These are phyloP conservation scores for Hypoxylon perforatum DNA, from an alignment of 495 filamentous ascomycete genomes.

Conservation along the genomic window DNA sequence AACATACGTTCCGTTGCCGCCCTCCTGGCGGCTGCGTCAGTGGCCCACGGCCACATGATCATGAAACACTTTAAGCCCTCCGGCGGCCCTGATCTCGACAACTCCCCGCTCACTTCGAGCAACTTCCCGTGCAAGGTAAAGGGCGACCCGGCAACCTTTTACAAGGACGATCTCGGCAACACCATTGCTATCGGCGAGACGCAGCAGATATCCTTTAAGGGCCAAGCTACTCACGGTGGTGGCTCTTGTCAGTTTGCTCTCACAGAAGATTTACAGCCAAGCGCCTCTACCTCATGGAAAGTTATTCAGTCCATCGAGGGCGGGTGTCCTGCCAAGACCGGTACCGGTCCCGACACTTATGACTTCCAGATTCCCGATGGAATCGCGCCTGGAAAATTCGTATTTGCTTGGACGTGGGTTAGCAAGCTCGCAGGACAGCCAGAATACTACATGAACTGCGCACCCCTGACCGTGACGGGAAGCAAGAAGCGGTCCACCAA, in stretches of 20 bases:
- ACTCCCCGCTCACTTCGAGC: slow-evolving; percentile 70
- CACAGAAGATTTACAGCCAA: slow-evolving; percentile 75
- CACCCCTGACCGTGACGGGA: slow-evolving; percentile 37
- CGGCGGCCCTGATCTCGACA: slow-evolving; percentile 54
- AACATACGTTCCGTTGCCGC: slow-evolving; percentile 4
- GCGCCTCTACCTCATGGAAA: slow-evolving; percentile 69
- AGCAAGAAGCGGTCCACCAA: slow-evolving; percentile 24
- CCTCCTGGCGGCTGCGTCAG: slow-evolving; percentile 51
- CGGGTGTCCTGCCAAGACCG: slow-evolving; percentile 73
- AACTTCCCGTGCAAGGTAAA: slow-evolving; percentile 84
- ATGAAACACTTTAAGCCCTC: slow-evolving; percentile 78
- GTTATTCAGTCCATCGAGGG: slow-evolving; percentile 86
- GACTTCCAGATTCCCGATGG: slow-evolving; percentile 67
- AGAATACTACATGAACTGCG: slow-evolving; percentile 66
- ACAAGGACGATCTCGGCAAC: slow-evolving; percentile 57
- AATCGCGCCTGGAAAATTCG: slow-evolving; percentile 67
- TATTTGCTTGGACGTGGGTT: slow-evolving; percentile 74
- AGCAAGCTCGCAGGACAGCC: slow-evolving; percentile 36
- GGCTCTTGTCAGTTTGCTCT: slow-evolving; percentile 88
- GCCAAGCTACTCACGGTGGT: slow-evolving; percentile 79
- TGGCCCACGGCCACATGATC: slow-evolving; percentile 74
- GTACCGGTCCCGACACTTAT: slow-evolving; percentile 58
- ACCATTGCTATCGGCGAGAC: slow-evolving; percentile 63
- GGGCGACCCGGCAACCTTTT: slow-evolving; percentile 50
- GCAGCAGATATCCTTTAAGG: slow-evolving; percentile 66